Percentiles rank a stretch among this genome's conserved stretches.
phyloP scores from a whole-genome alignment of 2,329 filamentous ascomycete genomes.

The Colletotrichum salicis region DNA sequence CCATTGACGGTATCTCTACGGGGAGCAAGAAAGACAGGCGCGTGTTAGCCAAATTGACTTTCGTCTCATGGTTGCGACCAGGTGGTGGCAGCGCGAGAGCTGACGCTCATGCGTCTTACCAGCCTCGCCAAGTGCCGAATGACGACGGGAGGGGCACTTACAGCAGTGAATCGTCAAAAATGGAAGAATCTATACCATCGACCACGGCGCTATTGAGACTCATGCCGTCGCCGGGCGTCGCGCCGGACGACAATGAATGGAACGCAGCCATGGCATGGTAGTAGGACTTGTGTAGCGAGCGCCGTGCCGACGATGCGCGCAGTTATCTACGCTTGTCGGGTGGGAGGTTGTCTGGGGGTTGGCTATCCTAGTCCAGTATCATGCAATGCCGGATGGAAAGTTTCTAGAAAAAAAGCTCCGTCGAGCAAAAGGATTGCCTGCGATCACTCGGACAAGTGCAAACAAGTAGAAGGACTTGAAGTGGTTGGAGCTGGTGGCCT shows the following conservation, averaged over 20 bases:
- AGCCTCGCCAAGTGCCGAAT: not conserved
- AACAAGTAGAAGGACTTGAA: conserved; percentile 12
- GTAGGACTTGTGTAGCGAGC: conserved; percentile 38
- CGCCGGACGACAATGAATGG: conserved; percentile 63
- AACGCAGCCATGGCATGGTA: conserved; percentile 67
- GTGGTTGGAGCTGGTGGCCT: not conserved
- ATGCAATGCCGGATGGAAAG: not conserved
- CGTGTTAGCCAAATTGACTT: conserved; percentile 27
- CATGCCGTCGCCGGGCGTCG: conserved; percentile 58
- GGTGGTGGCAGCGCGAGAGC: not conserved
- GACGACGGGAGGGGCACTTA: conserved; percentile 47
- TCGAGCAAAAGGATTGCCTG: conserved; percentile 1
- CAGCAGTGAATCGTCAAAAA: conserved; percentile 68
- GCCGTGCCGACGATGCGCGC: conserved; percentile 37
- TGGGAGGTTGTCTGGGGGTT: not conserved
- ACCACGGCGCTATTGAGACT: conserved; percentile 58
- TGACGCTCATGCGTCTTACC: not conserved
- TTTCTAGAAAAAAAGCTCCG: not conserved
- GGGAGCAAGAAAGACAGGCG: not conserved
- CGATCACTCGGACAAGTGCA: not conserved
- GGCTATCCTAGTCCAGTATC: not conserved
- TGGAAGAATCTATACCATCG: conserved; percentile 62
- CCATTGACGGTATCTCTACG: conserved; percentile 56
- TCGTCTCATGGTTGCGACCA: conserved; percentile 18
- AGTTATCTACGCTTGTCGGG: not conserved